These are phyloP conservation scores for Pyrenophora teres DNA, from an alignment of 2,329 filamentous ascomycete genomes.

Conservation along the genomic window DNA sequence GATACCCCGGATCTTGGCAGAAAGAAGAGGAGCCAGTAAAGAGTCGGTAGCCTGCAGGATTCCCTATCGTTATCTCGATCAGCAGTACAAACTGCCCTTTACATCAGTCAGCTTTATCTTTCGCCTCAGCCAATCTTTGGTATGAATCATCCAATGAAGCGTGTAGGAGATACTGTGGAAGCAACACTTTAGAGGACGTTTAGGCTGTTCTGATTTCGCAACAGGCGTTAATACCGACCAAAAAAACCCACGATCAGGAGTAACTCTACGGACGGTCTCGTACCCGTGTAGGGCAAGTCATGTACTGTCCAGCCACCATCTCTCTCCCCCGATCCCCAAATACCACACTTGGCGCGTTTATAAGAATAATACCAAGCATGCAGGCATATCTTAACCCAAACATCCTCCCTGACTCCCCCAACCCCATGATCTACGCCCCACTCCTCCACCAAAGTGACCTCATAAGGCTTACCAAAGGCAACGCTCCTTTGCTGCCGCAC, in stretches of 20 bases:
- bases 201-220: too few species aligned
- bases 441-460: constrained; percentile 31
- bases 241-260: too few species aligned
- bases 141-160: constrained; percentile 17
- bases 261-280: too few species aligned
- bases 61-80: constrained; percentile 48
- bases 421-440: constrained; percentile 14
- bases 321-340: constrained; percentile 12
- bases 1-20: constrained; percentile 32
- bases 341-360: constrained; percentile 8
- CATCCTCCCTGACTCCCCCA: constrained; percentile 24
- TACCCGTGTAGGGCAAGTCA: too few species aligned
- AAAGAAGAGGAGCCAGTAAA: constrained; percentile 27
- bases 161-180: too few species aligned
- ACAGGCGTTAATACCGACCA: too few species aligned
- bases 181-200: too few species aligned
- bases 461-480: constrained; percentile 28
- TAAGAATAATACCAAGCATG: constrained; percentile 25
- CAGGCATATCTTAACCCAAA: constrained; percentile 20
- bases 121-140: constrained; percentile 18
- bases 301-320: not conserved
- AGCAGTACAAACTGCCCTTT: constrained; percentile 27
- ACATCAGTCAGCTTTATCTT: constrained; percentile 27
- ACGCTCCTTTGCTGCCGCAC: not conserved
- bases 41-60: constrained; percentile 27